Conservation (phyloP, 2,329 filamentous ascomycete genomes). For the Cladosporium colombiae region DNA sequence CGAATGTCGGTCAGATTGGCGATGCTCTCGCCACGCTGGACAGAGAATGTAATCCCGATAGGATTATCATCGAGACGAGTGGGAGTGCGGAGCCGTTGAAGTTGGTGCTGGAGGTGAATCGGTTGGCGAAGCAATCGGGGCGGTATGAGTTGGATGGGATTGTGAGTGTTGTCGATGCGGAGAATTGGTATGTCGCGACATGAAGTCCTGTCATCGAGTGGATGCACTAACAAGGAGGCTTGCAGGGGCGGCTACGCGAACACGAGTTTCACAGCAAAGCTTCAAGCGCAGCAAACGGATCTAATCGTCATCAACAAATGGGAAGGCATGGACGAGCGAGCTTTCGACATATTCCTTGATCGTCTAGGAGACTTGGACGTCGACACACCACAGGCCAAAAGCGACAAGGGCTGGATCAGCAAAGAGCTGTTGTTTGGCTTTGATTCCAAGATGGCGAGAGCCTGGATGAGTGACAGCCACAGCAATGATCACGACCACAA, state of each 20-base stretch:
- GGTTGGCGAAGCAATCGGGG: conserved; percentile 68
- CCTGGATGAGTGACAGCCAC: conserved; percentile 42
- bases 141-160: conserved; percentile 81
- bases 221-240: neutral
- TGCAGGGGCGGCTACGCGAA: conserved; percentile 74
- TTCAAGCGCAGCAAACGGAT: conserved; percentile 89
- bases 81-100: conserved; percentile 83
- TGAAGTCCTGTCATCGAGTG: neutral
- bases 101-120: conserved; percentile 85
- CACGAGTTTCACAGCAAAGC: conserved; percentile 81
- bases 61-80: conserved; percentile 91
- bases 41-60: conserved; percentile 63
- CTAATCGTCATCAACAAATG: conserved; percentile 92
- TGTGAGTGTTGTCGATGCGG: conserved; percentile 85
- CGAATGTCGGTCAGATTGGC: conserved; percentile 87
- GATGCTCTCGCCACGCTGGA: conserved; percentile 77
- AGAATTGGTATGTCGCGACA: conserved; percentile 67
- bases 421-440: conserved; percentile 82
- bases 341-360: conserved; percentile 77
- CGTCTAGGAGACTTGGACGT: conserved; percentile 78
- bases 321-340: conserved; percentile 72
- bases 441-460: conserved; percentile 73
- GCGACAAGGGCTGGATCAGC: conserved; percentile 74
- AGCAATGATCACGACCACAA: conserved; percentile 44
- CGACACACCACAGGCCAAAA: conserved; percentile 77